Conservation (phyloP, 495 filamentous ascomycete species). For the Chaetomium cochliodes region DNA sequence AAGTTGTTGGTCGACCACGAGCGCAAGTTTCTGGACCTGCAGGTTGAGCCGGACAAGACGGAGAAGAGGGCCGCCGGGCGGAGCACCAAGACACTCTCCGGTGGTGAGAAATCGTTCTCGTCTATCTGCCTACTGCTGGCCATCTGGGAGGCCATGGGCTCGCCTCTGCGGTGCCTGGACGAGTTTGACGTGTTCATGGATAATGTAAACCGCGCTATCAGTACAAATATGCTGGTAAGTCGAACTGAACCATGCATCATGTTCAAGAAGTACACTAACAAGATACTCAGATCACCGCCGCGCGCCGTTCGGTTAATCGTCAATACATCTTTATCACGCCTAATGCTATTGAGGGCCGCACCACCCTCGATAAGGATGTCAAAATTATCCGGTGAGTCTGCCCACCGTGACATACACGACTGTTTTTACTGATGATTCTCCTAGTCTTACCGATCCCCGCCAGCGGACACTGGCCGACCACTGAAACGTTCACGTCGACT, state of each 20-base stretch:
- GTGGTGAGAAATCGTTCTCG: conserved; percentile 96
- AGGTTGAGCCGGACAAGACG: conserved; percentile 80
- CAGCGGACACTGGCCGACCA: conserved; percentile 46
- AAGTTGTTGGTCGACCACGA: conserved; percentile 74
- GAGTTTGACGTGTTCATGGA: conserved; percentile 99
- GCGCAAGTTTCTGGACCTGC: conserved; percentile 68
- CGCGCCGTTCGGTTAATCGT: conserved; percentile 77
- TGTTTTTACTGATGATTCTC: conserved; percentile 23
- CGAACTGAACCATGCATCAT: not conserved
- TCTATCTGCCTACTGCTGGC: conserved; percentile 89
- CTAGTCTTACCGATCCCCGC: conserved; percentile 60
- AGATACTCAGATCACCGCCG: conserved; percentile 63
- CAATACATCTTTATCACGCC: conserved; percentile 98
- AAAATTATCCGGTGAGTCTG: conserved; percentile 73
- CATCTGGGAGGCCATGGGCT: conserved; percentile 98
- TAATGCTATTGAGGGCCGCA: conserved; percentile 74
- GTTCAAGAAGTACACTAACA: not conserved
- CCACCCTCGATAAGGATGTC: conserved; percentile 68
- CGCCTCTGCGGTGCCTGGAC: conserved; percentile 89
- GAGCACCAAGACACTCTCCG: conserved; percentile 85
- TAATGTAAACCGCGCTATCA: conserved; percentile 87
- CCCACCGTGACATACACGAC: not conserved
- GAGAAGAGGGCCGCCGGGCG: conserved; percentile 62
- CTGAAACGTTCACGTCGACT: conserved; percentile 18
- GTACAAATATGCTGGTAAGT: conserved; percentile 90